These are phyloP conservation scores for Clavispora asparagi DNA, from an alignment of 805 yeast species.

Conservation along the genomic window DNA sequence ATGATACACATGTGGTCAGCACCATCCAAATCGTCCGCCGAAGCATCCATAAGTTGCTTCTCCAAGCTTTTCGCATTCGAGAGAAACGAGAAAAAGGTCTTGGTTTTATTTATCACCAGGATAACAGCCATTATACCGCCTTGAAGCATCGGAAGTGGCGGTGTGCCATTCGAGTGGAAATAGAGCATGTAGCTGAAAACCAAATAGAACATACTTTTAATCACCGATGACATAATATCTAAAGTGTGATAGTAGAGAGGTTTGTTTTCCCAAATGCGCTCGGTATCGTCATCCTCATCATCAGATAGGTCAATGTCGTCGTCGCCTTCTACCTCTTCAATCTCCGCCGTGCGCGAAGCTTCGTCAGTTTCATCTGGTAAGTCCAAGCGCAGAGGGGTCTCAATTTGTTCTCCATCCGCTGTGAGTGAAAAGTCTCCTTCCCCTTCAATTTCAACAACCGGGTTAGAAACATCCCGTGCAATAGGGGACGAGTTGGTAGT, in stretches of 20 bases:
- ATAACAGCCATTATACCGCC: slow-evolving; percentile 38
- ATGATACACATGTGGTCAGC: slow-evolving; percentile 73
- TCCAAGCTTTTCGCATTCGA: slow-evolving; percentile 62
- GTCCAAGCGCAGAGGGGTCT: neutral
- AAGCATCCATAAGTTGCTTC: slow-evolving; percentile 56
- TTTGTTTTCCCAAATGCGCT: slow-evolving; percentile 70
- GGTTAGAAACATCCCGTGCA: neutral
- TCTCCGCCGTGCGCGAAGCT: neutral
- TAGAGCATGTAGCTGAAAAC: slow-evolving; percentile 31
- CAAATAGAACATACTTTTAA: slow-evolving; percentile 26
- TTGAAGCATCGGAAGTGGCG: slow-evolving; percentile 40
- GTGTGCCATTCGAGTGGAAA: slow-evolving; percentile 24
- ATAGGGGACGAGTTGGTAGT: neutral
- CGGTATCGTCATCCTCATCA: slow-evolving; percentile 38
- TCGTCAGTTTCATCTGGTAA: neutral
- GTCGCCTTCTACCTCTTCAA: slow-evolving; percentile 3
- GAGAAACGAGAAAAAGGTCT: slow-evolving; percentile 44
- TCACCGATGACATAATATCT: slow-evolving; percentile 46
- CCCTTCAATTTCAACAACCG: too few species aligned
- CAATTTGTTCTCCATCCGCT: too few species aligned
- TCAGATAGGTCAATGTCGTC: slow-evolving; percentile 8
- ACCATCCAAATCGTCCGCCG: slow-evolving; percentile 48
- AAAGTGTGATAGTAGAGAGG: slow-evolving; percentile 52
- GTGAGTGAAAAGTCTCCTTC: too few species aligned
- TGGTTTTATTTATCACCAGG: slow-evolving; percentile 13